Evolutionary conservation across 495 filamentous ascomycete genomes (phyloP), one percentile per base, ranked within the genome.

Genomic region (Pyrenopolyporus hunteri): DNA sequence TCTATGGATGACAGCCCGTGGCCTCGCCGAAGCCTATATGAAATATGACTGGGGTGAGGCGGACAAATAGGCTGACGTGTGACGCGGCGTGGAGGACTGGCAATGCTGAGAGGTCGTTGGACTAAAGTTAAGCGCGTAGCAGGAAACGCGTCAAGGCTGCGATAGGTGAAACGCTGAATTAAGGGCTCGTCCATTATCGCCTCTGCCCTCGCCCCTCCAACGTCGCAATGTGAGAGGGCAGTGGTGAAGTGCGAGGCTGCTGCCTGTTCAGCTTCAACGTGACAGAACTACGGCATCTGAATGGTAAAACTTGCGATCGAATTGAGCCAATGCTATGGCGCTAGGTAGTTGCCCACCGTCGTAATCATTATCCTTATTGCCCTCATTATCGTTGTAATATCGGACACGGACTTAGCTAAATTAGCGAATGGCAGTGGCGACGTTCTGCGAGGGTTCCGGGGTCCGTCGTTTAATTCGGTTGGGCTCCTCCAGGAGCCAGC

Each of bases 211-310:
- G 44, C 50, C 56, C 26, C 57, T 16, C 19, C 11, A 51, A 26
- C 45, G 62, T 65, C 32, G 62, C 13, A 65, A 20, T 13, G 44
- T 28, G 10, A 7, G 43, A 37, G 8, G 9, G 35, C 26, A 7
- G 14, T 13, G 13, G 45, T 54, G 19, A 33, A 13, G 52, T 65
- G 50, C 56, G 62, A 59, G 50, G 62, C 62, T 65, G 62, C 56
- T 65, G 62, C 62, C 62, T 65, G n/a, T 16, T 65, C 37, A 45
- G 44, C 56, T 50, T 32, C 37, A 42, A 55, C 56, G 22, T 50
- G 44, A 65, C 31, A 11, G 19, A 6, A 11, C 45, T 31, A 20
- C 6, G 32, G 25, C 17, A 36, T 56, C 23, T 50, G 4, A 45
- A 55, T 59, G 62, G 62, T 32, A 25, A 40, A 51, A 39, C 46